A percentile compares a stretch with the other conserved stretches of the same genome.
phyloP scores from a whole-genome alignment of 495 filamentous ascomycete species.

The Lasiosphaeria hispida region DNA sequence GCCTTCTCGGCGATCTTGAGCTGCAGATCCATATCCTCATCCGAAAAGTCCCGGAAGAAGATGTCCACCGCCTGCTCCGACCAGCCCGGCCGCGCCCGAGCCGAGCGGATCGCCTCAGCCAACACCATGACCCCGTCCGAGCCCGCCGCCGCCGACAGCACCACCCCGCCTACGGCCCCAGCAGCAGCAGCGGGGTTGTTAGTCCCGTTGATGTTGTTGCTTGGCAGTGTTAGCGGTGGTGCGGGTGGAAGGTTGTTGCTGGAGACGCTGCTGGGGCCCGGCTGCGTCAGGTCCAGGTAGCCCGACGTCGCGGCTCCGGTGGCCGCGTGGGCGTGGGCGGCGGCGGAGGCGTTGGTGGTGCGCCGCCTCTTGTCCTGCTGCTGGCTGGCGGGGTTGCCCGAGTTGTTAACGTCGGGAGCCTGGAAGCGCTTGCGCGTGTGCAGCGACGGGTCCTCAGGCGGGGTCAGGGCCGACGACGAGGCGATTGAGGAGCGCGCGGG shows the following conservation, averaged over 20 bases:
- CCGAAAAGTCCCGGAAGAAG: conserved; percentile 48
- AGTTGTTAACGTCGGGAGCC: conserved; percentile 11
- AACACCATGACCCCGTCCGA: conserved; percentile 14
- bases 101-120: conserved; percentile 34
- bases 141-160: conserved; percentile 21
- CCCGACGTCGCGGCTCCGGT: conserved; percentile 18
- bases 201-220: background rate
- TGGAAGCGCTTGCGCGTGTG: conserved; percentile 36
- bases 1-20: conserved; percentile 52
- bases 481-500: conserved; percentile 32
- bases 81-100: conserved; percentile 32
- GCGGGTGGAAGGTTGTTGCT: background rate
- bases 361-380: conserved; percentile 44
- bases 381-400: background rate
- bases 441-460: conserved; percentile 44
- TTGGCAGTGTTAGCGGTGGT: background rate
- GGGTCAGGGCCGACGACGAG: conserved; percentile 45
- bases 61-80: conserved; percentile 50
- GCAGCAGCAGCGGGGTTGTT: conserved; percentile 9
- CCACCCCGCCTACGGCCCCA: conserved; percentile 6
- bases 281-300: conserved; percentile 24
- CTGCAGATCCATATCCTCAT: conserved; percentile 49
- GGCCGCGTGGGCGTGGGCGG: background rate
- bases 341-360: conserved; percentile 11
- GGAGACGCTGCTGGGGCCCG: conserved; percentile 5